Conservation (phyloP, 2,329 filamentous ascomycete genomes). For the Trichophyton equinum region DNA sequence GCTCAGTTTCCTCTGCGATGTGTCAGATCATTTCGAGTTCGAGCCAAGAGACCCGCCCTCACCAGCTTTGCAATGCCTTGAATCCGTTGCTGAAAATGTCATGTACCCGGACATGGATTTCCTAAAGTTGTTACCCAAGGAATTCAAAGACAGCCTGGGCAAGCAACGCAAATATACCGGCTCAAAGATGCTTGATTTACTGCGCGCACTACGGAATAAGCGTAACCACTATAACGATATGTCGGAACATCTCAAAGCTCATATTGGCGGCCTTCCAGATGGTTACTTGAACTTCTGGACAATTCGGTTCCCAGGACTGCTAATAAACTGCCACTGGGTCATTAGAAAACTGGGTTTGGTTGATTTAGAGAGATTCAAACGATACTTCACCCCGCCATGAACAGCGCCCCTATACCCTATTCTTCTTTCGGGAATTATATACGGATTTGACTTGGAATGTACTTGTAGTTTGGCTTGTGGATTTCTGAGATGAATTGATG, state of each 20-base stretch:
- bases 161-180: conserved; percentile 95
- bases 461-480: background rate
- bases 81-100: conserved; percentile 35
- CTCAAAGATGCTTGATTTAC: conserved; percentile 65
- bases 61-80: conserved; percentile 47
- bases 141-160: conserved; percentile 78
- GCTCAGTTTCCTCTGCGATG: conserved; percentile 84
- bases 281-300: conserved; percentile 82
- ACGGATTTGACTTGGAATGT: background rate
- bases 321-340: conserved; percentile 68
- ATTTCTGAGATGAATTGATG: background rate
- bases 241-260: conserved; percentile 60
- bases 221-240: conserved; percentile 97
- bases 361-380: conserved; percentile 29
- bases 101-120: conserved; percentile 58
- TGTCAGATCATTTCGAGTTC: conserved; percentile 92
- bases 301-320: conserved; percentile 59
- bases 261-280: conserved; percentile 62
- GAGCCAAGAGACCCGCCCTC: conserved; percentile 77
- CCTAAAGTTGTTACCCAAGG: conserved; percentile 57
- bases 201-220: conserved; percentile 87
- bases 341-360: conserved; percentile 53
- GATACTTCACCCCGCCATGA: conserved; percentile 29
- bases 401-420: background rate
- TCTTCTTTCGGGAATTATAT: background rate